Percentiles rank a stretch among this genome's conserved stretches.
phyloP scores from a whole-genome alignment of 176 grass and related monocot species.

The Tillandsia fasciculata region DNA sequence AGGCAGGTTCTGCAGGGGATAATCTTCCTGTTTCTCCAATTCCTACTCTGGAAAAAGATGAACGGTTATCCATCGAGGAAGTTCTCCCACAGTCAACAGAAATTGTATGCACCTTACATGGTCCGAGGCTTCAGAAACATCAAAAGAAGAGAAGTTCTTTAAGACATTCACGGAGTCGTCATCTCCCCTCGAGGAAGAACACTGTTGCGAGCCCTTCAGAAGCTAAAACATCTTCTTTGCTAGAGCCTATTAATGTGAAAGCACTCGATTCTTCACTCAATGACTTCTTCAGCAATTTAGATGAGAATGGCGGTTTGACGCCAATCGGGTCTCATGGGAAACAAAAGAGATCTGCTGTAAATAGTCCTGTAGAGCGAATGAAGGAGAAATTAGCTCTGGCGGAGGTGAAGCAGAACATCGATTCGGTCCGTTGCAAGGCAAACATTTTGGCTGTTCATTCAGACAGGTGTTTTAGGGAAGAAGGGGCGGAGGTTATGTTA shows the following conservation, averaged over 20 bases:
- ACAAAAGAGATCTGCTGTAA: conserved; percentile 43
- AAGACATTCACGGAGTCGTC: conserved; percentile 16
- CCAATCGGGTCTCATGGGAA: conserved; percentile 41
- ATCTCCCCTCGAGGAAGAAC: neutral
- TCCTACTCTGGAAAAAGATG: neutral
- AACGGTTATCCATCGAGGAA: neutral
- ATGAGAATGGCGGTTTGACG: conserved; percentile 75
- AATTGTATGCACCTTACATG: conserved; percentile 1
- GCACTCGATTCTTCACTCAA: neutral
- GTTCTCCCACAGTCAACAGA: neutral
- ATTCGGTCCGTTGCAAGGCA: conserved; percentile 44
- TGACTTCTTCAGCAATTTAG: conserved; percentile 48
- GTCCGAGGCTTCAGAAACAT: conserved; percentile 40
- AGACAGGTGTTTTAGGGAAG: conserved; percentile 84
- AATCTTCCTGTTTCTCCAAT: neutral
- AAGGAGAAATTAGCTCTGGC: conserved; percentile 56
- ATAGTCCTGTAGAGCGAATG: conserved; percentile 48
- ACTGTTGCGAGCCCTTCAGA: neutral
- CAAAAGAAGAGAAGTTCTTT: conserved; percentile 64
- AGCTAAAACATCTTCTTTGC: neutral
- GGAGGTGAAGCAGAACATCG: conserved; percentile 72
- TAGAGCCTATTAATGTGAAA: conserved; percentile 11
- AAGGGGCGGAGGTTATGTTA: conserved; percentile 54
- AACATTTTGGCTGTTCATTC: conserved; percentile 56
- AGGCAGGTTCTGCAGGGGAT: neutral